A percentile compares a stretch with the other conserved stretches of the same genome.
These are phyloP conservation scores for Hypericum perforatum DNA, from an alignment of 345 rosid genomes.

Conservation along the genomic window DNA sequence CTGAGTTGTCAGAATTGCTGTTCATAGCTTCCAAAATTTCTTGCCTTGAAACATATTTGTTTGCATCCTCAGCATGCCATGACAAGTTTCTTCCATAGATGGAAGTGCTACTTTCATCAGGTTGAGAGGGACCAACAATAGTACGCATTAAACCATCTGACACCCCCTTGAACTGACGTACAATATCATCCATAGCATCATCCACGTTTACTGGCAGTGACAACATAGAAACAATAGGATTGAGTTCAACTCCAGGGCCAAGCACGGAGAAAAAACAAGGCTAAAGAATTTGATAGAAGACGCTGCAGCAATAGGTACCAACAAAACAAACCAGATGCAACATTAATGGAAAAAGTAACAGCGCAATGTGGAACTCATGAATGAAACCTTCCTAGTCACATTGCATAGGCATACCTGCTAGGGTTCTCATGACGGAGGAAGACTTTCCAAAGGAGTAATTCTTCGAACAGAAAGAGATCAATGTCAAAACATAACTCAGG, in stretches of 20 bases:
- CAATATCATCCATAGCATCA: slow-evolving; percentile 94
- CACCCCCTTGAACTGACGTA: slow-evolving; percentile 84
- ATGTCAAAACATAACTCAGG: neutral
- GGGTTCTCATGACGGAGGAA: slow-evolving; percentile 82
- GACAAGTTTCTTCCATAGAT: slow-evolving; percentile 35
- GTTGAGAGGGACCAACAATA: slow-evolving; percentile 48
- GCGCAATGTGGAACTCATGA: no score
- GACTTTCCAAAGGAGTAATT: slow-evolving; percentile 92
- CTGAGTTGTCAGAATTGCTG: slow-evolving; percentile 66
- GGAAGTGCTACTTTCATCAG: slow-evolving; percentile 29
- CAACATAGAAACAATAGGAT: neutral
- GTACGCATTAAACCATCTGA: slow-evolving; percentile 84
- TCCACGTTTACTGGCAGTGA: slow-evolving; percentile 73
- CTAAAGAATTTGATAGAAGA: no score
- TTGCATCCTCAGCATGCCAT: slow-evolving; percentile 54
- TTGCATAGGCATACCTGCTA: slow-evolving; percentile 56
- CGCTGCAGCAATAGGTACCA: no score
- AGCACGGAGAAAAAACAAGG: no score
- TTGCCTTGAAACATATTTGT: slow-evolving; percentile 31
- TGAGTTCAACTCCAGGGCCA: neutral
- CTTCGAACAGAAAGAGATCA: slow-evolving; percentile 34
- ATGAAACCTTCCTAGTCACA: neutral
- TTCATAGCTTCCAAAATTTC: slow-evolving; percentile 39
- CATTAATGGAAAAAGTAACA: no score
- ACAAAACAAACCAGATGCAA: neutral